Evolutionary conservation across 106 monocot genomes (phyloP).

Genomic region (Dendrobium officinale): DNA sequence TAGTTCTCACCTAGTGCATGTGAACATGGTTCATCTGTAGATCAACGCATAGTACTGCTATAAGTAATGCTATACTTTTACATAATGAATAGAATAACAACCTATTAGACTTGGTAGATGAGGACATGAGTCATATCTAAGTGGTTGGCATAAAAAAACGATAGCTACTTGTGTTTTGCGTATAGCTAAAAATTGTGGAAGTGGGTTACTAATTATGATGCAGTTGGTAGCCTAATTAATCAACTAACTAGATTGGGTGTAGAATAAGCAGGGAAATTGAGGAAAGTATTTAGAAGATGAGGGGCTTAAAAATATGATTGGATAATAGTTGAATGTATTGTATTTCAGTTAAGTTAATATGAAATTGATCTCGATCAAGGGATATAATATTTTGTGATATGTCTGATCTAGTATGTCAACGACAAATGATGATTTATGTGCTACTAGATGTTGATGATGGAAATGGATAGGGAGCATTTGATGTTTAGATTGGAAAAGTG

Average conservation of each 20-base stretch:
- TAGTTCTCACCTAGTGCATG: neutral
- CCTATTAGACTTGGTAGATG: neutral
- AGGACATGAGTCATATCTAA: neutral
- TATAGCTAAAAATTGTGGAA: neutral
- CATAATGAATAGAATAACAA: neutral
- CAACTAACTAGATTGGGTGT: neutral
- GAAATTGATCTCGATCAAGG: neutral
- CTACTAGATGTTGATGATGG: neutral
- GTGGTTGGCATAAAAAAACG: neutral
- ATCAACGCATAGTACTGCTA: neutral
- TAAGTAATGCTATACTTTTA: neutral
- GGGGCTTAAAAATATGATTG: neutral
- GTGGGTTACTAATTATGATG: neutral
- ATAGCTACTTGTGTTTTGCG: neutral
- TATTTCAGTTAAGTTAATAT: neutral
- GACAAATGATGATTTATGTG: neutral
- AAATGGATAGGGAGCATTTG: neutral
- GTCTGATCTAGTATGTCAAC: neutral
- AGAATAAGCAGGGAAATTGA: neutral
- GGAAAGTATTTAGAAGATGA: neutral
- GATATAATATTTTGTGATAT: neutral
- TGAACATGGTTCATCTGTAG: neutral
- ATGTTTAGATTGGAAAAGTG: neutral
- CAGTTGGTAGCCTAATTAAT: neutral
- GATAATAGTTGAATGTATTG: neutral